A percentile compares a stretch with the other conserved stretches of the same genome.
These are phyloP conservation scores for Lentinula novae-zelandiae DNA, from an alignment of 1,284 basidiomycete genomes.

Conservation along the genomic window DNA sequence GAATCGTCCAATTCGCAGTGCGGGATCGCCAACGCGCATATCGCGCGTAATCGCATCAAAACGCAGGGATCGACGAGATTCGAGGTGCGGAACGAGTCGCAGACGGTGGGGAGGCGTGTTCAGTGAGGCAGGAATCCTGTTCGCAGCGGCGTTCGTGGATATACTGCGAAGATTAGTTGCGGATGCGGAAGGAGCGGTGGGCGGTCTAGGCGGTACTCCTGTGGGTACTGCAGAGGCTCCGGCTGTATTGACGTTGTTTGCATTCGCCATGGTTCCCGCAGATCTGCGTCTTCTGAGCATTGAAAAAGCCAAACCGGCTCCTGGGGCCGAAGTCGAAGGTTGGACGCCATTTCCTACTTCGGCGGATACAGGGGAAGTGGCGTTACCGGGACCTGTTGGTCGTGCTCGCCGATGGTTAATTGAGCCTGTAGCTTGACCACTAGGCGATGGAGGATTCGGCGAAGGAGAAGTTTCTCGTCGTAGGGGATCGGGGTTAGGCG, in stretches of 20 bases:
- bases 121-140: slow-evolving; percentile 12
- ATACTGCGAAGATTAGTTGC: not conserved
- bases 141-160: slow-evolving; percentile 4
- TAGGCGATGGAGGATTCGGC: slow-evolving; percentile 19
- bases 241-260: not conserved
- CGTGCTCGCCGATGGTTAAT: slow-evolving; percentile 46
- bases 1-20: slow-evolving; percentile 14
- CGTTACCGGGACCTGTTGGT: slow-evolving; percentile 31
- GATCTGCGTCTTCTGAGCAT: slow-evolving; percentile 51
- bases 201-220: not conserved
- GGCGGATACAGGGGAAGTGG: not conserved
- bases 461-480: slow-evolving; percentile 32
- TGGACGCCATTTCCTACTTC: not conserved
- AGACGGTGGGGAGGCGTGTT: slow-evolving; percentile 45
- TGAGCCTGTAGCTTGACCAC: slow-evolving; percentile 30
- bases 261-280: slow-evolving; percentile 34
- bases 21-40: slow-evolving; percentile 10
- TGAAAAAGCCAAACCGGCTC: not conserved
- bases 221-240: not conserved
- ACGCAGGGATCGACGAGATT: slow-evolving; percentile 14
- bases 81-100: slow-evolving; percentile 26
- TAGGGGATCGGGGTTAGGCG: slow-evolving; percentile 11
- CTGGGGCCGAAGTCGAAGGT: not conserved
- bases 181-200: slow-evolving; percentile 6
- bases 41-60: slow-evolving; percentile 15